Percentiles rank a stretch among this genome's conserved stretches.
These are phyloP conservation scores for Ustanciosporium gigantosporum DNA, from an alignment of 1,284 basidiomycete species.

Conservation along the genomic window DNA sequence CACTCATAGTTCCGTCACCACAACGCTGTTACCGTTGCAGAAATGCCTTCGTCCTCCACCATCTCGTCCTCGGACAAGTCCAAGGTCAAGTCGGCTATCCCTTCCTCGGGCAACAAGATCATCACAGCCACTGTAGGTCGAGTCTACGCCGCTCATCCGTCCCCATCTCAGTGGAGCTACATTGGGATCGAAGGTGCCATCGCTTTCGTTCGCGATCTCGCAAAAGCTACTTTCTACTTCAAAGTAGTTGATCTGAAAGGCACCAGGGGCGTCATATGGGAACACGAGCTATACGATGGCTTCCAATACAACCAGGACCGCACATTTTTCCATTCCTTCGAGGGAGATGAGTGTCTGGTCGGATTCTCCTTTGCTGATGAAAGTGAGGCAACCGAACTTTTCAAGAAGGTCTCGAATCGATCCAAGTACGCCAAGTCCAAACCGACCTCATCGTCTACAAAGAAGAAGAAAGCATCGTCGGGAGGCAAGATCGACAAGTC, in stretches of 20 bases:
- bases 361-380: constrained; percentile 90
- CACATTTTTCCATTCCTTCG: constrained; percentile 90
- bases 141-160: constrained; percentile 53
- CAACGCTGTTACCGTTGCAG: background rate
- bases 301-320: constrained; percentile 85
- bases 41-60: constrained; percentile 54
- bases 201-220: constrained; percentile 51
- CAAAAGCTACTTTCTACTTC: constrained; percentile 47
- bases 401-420: constrained; percentile 79
- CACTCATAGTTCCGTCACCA: constrained; percentile 18
- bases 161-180: constrained; percentile 48
- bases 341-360: constrained; percentile 85
- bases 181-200: constrained; percentile 56
- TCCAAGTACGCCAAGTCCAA: constrained; percentile 67
- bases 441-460: constrained; percentile 61
- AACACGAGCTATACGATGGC: constrained; percentile 85
- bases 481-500: constrained; percentile 78
- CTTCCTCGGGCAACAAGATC: constrained; percentile 56
- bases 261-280: constrained; percentile 86
- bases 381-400: constrained; percentile 80
- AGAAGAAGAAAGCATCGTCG: constrained; percentile 63
- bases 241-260: constrained; percentile 64
- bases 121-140: constrained; percentile 57
- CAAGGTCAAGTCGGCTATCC: constrained; percentile 55
- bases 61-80: constrained; percentile 57